Evolutionary conservation across 768 basidiomycete species (phyloP).

Genomic region (Candolleomyces efflorescens): DNA sequence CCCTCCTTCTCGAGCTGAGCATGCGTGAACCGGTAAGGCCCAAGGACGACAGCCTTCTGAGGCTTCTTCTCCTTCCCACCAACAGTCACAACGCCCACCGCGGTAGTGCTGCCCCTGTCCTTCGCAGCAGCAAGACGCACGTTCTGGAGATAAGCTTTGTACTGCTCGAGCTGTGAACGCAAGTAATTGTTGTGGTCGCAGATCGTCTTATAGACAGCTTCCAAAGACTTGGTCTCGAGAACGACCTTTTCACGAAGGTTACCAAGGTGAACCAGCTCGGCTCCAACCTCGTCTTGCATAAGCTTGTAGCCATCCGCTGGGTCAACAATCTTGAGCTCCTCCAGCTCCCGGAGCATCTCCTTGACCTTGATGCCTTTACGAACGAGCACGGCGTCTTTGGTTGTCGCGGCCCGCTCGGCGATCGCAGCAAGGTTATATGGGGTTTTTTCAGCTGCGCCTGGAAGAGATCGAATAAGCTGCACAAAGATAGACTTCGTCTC

Average conservation of each 20-base stretch:
- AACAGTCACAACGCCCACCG: constrained; percentile 91
- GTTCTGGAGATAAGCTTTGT: constrained; percentile 99
- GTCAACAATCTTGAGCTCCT: constrained; percentile 86
- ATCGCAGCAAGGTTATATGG: constrained; percentile 87
- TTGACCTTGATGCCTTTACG: constrained; percentile 99
- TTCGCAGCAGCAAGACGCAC: constrained; percentile 87
- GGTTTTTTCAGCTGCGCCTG: constrained; percentile 73
- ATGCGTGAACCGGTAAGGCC: constrained; percentile 97
- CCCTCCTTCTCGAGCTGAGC: constrained; percentile 98
- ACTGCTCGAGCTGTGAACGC: constrained; percentile 94
- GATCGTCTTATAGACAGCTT: constrained; percentile 99
- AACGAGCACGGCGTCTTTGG: constrained; percentile 94
- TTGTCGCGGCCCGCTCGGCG: constrained; percentile 94
- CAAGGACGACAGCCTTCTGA: constrained; percentile 78
- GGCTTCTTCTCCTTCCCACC: constrained; percentile 98
- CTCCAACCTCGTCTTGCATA: constrained; percentile 96
- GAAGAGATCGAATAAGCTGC: constrained; percentile 93
- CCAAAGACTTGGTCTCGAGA: constrained; percentile 86
- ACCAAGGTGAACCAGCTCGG: constrained; percentile 93
- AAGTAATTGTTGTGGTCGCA: constrained; percentile 99
- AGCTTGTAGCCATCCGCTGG: constrained; percentile 79
- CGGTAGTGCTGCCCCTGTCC: constrained; percentile 83
- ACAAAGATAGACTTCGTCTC: constrained; percentile 99
- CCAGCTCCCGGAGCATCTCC: constrained; percentile 96
- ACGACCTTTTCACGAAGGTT: constrained; percentile 96